These are phyloP conservation scores for Hymenoscyphus linearis DNA, from an alignment of 2,329 filamentous ascomycete genomes.

Conservation along the genomic window DNA sequence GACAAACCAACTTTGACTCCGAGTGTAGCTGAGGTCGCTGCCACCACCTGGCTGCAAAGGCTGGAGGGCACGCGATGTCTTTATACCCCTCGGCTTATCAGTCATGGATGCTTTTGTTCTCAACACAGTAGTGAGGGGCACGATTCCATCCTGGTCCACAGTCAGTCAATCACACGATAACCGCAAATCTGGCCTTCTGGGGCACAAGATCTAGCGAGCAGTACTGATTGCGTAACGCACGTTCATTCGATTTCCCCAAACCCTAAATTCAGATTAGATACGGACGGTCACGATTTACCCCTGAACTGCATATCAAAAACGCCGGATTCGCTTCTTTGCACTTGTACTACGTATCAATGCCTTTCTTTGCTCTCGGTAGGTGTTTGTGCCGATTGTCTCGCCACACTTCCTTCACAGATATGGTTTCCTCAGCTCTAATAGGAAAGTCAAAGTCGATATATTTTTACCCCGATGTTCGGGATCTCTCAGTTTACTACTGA, in stretches of 20 bases:
- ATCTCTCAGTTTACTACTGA: neutral
- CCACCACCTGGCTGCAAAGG: neutral
- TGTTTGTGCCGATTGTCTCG: neutral
- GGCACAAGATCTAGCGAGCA: neutral
- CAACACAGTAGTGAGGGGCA: neutral
- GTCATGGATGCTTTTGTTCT: slow-evolving; percentile 9
- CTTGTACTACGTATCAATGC: neutral
- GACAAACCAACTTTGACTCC: neutral
- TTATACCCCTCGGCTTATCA: slow-evolving; percentile 22
- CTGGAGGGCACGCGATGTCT: slow-evolving; percentile 12
- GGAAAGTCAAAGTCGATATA: slow-evolving; percentile 13
- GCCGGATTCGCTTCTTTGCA: neutral
- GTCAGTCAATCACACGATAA: neutral
- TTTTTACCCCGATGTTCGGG: neutral
- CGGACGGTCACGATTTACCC: neutral
- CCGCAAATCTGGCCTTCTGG: neutral
- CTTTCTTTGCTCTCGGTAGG: neutral
- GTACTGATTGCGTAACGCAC: neutral
- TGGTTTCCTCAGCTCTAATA: slow-evolving; percentile 6
- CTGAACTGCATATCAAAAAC: neutral
- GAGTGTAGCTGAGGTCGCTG: neutral
- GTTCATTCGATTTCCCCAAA: neutral
- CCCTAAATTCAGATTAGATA: neutral
- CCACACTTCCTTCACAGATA: neutral
- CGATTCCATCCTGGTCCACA: neutral